A percentile compares a stretch with the other conserved stretches of the same genome.
Conservation (phyloP, 306 rosid species). For the Castanea crenata region DNA sequence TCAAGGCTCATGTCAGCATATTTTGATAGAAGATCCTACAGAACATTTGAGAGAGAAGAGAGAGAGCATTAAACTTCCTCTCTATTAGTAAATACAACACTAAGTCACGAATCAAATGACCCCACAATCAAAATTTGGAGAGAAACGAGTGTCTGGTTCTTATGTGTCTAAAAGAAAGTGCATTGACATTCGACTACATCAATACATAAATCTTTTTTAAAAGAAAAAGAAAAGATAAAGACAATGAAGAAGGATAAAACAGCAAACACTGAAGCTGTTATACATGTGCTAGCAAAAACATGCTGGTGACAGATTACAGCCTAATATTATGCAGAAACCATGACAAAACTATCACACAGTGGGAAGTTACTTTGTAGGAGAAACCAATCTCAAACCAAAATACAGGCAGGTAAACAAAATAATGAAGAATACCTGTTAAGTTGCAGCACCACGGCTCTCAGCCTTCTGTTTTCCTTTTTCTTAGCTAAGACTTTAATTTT, state of each 20-base stretch:
- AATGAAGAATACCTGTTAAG: not conserved
- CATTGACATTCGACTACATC: not conserved
- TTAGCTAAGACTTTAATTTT: too few relatives aligned
- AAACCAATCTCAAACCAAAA: not conserved
- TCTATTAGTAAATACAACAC: not conserved
- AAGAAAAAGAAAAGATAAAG: not conserved
- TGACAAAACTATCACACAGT: not conserved
- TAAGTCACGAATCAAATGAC: not conserved
- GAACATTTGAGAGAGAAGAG: not conserved
- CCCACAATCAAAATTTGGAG: not conserved
- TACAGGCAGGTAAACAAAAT: not conserved
- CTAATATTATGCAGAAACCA: not conserved
- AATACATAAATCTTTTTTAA: not conserved
- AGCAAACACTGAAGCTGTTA: not conserved
- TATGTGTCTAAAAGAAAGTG: not conserved
- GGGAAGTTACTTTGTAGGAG: not conserved
- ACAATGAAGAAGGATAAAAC: not conserved
- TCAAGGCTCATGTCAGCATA: not conserved
- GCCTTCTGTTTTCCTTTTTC: not conserved
- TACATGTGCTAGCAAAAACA: not conserved
- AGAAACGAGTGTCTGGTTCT: not conserved
- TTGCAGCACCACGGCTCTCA: not conserved
- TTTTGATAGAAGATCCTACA: slow-evolving; percentile 5
- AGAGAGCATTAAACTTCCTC: not conserved
- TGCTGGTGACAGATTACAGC: not conserved